Percentiles rank a stretch among this genome's conserved stretches.
Conservation (phyloP, 2,329 filamentous ascomycete genomes). For the Dactylellina haptotyla region DNA sequence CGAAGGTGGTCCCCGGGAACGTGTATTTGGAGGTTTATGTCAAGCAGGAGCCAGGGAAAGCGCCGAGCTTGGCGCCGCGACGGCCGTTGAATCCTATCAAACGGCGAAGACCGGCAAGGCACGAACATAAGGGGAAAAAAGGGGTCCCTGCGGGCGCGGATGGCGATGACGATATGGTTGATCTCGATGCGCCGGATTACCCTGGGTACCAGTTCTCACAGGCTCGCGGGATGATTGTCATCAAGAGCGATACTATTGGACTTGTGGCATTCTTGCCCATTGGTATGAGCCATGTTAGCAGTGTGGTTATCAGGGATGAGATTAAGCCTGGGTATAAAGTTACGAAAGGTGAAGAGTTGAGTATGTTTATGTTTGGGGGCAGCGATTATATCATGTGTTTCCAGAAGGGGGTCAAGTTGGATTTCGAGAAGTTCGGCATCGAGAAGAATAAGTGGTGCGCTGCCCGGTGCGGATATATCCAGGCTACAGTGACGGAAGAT, state of each 20-base stretch:
- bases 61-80: constrained; percentile 27
- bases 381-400: constrained; percentile 63
- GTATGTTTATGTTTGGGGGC: constrained; percentile 64
- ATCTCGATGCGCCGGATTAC: constrained; percentile 60
- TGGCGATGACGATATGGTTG: constrained; percentile 49
- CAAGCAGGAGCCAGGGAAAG: constrained; percentile 37
- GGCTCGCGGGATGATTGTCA: constrained; percentile 61
- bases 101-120: constrained; percentile 3
- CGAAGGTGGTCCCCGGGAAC: constrained; percentile 61
- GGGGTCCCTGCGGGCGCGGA: neutral
- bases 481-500: constrained; percentile 8
- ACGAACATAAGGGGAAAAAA: constrained; percentile 1
- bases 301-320: constrained; percentile 59
- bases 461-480: constrained; percentile 22
- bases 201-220: constrained; percentile 63
- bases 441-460: constrained; percentile 27
- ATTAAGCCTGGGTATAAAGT: constrained; percentile 53
- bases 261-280: constrained; percentile 63
- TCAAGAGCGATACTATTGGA: constrained; percentile 61
- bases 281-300: constrained; percentile 64
- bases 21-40: constrained; percentile 61
- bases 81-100: constrained; percentile 31
- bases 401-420: constrained; percentile 57
- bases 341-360: constrained; percentile 63
- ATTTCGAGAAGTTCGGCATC: constrained; percentile 42